Percentiles rank a stretch among this genome's conserved stretches.
Conservation (phyloP, 2,329 filamentous ascomycete species). For the Sporothrix schenckii region DNA sequence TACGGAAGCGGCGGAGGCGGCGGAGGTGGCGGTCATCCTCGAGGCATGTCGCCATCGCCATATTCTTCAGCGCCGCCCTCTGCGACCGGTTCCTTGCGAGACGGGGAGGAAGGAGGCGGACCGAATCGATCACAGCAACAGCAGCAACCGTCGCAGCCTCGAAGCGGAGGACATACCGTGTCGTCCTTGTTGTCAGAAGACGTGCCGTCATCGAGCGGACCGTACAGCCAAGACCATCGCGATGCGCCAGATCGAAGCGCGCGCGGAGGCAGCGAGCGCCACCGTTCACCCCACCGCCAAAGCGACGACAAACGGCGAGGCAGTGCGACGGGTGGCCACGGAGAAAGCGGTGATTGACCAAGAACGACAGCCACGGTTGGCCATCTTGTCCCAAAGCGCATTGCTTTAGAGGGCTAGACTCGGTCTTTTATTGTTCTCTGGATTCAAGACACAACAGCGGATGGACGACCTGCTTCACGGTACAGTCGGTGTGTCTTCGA, state of each 20-base stretch:
- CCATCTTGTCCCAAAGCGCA: not conserved
- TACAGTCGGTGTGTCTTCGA: not conserved
- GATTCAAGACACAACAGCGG: not conserved
- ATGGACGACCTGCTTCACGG: not conserved
- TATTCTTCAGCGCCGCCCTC: conserved; percentile 44
- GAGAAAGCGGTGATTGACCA: not conserved
- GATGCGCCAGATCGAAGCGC: conserved; percentile 31
- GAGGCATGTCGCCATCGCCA: conserved; percentile 40
- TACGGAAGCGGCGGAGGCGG: conserved; percentile 29
- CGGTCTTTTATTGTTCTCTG: not conserved
- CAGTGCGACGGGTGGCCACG: not conserved
- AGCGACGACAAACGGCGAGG: conserved; percentile 7
- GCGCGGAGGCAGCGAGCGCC: conserved; percentile 40
- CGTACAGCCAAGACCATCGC: conserved; percentile 37
- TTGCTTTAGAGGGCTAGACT: not conserved
- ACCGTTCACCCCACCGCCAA: conserved; percentile 39
- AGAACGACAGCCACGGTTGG: not conserved
- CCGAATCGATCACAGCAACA: conserved; percentile 34
- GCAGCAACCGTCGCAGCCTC: conserved; percentile 36
- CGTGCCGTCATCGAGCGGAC: conserved; percentile 39
- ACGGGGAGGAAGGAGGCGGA: conserved; percentile 42
- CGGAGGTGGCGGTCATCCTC: conserved; percentile 33
- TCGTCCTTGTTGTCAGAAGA: conserved; percentile 52
- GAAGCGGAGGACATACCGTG: conserved; percentile 48
- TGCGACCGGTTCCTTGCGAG: conserved; percentile 43